Conservation (phyloP, 345 rosid species). For the Murraya koenigii region DNA sequence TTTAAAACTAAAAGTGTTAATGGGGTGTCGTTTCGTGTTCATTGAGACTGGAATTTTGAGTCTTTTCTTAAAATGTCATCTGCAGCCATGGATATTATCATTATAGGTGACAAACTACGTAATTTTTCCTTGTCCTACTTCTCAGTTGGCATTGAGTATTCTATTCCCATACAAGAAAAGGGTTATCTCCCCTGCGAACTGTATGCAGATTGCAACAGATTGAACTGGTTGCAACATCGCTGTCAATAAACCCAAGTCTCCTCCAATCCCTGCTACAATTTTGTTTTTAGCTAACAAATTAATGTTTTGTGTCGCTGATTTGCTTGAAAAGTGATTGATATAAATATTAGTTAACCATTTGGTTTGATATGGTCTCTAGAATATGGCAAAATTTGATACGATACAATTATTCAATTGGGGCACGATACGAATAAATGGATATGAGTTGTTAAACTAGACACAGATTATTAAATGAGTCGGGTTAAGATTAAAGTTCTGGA, state of each 20-base stretch:
- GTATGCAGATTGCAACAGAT: background rate
- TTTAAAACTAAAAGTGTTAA: background rate
- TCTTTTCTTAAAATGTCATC: background rate
- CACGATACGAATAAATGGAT: too few relatives aligned
- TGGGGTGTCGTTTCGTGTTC: background rate
- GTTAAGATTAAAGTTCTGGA: too few relatives aligned
- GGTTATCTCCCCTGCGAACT: background rate
- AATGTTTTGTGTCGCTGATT: background rate
- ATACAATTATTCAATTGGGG: too few relatives aligned
- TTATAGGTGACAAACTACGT: background rate
- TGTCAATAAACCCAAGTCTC: background rate
- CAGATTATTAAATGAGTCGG: too few relatives aligned
- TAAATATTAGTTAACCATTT: background rate
- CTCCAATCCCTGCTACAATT: background rate
- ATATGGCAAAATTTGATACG: too few relatives aligned
- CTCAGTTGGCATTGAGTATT: background rate
- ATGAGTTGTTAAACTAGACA: too few relatives aligned
- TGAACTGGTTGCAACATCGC: background rate
- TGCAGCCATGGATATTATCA: background rate
- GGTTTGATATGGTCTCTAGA: constrained; percentile 5
- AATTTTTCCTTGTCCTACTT: background rate
- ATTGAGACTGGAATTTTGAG: background rate
- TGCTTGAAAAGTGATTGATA: background rate
- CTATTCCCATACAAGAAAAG: background rate
- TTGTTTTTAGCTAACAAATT: background rate